phyloP scores from a whole-genome alignment of 78 protist genomes.

The slime mould (Dictyostelium discoideum) region DNA sequence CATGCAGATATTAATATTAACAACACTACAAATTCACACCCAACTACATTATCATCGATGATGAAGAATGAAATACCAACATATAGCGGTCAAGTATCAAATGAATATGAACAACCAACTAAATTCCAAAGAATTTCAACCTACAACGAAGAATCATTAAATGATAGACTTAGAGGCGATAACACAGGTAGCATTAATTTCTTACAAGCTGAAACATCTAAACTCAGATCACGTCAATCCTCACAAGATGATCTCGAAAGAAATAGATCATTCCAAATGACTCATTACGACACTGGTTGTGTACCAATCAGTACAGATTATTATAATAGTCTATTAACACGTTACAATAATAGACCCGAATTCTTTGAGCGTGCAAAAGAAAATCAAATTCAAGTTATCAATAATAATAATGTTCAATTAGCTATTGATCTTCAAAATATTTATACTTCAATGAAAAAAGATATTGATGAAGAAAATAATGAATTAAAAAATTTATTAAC shows the following conservation, averaged over 20 bases:
- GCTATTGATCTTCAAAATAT: slow-evolving; percentile 42
- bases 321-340: slow-evolving; percentile 30
- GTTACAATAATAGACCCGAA: slow-evolving; percentile 56
- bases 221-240: slow-evolving; percentile 10
- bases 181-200: slow-evolving; percentile 15
- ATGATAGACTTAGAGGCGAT: neutral
- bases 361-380: slow-evolving; percentile 43
- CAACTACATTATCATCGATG: neutral
- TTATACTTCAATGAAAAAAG: slow-evolving; percentile 64
- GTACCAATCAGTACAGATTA: slow-evolving; percentile 34
- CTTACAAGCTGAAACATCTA: neutral
- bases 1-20: neutral
- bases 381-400: slow-evolving; percentile 34
- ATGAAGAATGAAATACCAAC: neutral
- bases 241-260: neutral
- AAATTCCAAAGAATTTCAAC: slow-evolving; percentile 47
- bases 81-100: neutral
- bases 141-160: neutral
- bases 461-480: slow-evolving; percentile 66
- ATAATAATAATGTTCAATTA: neutral
- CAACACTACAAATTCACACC: neutral
- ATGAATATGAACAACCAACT: slow-evolving; percentile 60
- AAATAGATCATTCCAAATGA: slow-evolving; percentile 7
- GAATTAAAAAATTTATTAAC: slow-evolving; percentile 59
- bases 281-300: slow-evolving; percentile 3